phyloP scores from a whole-genome alignment of 345 rosid genomes.

The Draba incana region DNA sequence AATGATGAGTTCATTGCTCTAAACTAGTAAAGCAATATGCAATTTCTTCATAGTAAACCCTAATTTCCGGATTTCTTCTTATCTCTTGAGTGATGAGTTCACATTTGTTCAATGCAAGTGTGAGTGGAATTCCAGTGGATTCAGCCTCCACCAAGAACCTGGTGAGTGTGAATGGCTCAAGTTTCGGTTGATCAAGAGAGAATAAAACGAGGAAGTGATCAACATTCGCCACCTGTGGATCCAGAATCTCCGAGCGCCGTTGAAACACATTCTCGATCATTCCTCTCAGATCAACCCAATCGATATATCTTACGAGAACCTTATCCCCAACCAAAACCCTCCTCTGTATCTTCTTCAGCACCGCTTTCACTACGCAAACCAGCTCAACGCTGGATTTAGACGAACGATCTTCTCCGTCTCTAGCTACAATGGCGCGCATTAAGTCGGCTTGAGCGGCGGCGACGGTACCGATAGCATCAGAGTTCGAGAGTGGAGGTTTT shows the following conservation, averaged over 20 bases:
- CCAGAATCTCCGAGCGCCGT: conserved; percentile 61
- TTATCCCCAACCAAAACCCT: conserved; percentile 85
- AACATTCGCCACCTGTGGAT: conserved; percentile 90
- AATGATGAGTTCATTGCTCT: too few relatives aligned
- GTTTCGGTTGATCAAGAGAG: conserved; percentile 76
- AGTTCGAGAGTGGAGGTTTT: conserved; percentile 57
- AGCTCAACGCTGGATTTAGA: conserved; percentile 58
- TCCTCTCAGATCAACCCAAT: conserved; percentile 87
- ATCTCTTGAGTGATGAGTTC: conserved; percentile 77
- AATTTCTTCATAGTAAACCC: too few relatives aligned
- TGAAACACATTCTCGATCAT: conserved; percentile 85
- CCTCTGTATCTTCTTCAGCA: conserved; percentile 89
- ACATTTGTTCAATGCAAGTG: conserved; percentile 75
- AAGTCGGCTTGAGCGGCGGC: conserved; percentile 94
- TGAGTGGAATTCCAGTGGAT: conserved; percentile 74
- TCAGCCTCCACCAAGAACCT: conserved; percentile 92
- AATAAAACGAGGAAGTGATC: conserved; percentile 78
- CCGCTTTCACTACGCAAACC: conserved; percentile 86
- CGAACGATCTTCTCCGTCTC: conserved; percentile 24
- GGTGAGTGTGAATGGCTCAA: conserved; percentile 76
- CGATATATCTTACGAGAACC: conserved; percentile 81
- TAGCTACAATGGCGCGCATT: conserved; percentile 77
- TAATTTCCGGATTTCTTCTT: not conserved
- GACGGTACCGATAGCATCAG: conserved; percentile 84
- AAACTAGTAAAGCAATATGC: too few relatives aligned